Evolutionary conservation across 345 rosid genomes (phyloP).

Genomic region (Eutrema japonicum): DNA sequence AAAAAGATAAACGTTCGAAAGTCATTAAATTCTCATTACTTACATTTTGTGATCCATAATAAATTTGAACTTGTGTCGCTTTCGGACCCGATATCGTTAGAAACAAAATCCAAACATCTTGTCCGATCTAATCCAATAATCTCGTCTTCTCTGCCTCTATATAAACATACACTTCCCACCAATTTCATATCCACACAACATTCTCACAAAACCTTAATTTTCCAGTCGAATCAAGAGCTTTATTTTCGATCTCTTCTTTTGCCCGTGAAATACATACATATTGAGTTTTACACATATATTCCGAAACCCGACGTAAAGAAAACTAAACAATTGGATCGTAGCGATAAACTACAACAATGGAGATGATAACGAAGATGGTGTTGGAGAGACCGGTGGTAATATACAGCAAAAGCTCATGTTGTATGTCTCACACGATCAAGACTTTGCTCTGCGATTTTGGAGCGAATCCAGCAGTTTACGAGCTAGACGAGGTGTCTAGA

Average conservation of each 20-base stretch:
- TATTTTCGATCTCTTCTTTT: neutral
- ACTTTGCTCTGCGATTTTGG: slow-evolving; percentile 73
- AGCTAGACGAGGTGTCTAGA: slow-evolving; percentile 68
- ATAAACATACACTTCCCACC: slow-evolving; percentile 29
- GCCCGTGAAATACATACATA: neutral
- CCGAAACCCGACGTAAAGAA: neutral
- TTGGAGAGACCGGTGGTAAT: slow-evolving; percentile 86
- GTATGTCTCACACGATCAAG: slow-evolving; percentile 84
- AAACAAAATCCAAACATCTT: slow-evolving; percentile 38
- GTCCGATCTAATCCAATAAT: slow-evolving; percentile 33
- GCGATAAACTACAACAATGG: slow-evolving; percentile 46
- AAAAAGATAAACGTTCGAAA: neutral
- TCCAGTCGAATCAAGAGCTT: neutral
- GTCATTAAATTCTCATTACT: slow-evolving; percentile 32
- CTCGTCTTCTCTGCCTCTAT: slow-evolving; percentile 36
- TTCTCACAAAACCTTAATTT: slow-evolving; percentile 20
- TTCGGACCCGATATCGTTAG: slow-evolving; percentile 41
- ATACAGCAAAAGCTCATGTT: slow-evolving; percentile 78
- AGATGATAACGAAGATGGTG: slow-evolving; percentile 60
- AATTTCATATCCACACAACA: slow-evolving; percentile 36
- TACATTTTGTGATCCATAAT: slow-evolving; percentile 34
- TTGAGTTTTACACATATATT: neutral
- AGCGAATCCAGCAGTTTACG: slow-evolving; percentile 68
- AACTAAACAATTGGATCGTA: neutral
- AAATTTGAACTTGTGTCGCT: slow-evolving; percentile 33